Evolutionary conservation across 441 rosid genomes (phyloP), one percentile per base, ranked within the genome.

Genomic region (Adansonia gregorii): DNA sequence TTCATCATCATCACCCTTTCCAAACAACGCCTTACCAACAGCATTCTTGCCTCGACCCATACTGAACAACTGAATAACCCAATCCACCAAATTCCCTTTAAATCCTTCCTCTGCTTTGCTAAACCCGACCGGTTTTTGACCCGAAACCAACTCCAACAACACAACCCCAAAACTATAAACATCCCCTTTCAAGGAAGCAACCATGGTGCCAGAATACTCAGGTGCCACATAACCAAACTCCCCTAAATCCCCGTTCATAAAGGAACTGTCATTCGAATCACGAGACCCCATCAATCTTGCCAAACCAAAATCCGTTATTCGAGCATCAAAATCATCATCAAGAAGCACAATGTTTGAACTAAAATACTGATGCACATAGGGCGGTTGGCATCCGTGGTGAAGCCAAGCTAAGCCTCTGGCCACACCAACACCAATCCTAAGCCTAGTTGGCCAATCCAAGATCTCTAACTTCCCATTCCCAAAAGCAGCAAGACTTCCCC

Each of bases 401-500:
- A 89, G 82, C 95, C 93, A 91, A 76, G 91, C 93, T 49, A 89
- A 73, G 19, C 95, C 95, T 82, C 89, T 82, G 17, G 93, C 89
- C 0, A 91, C 92, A 73, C 95, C 91, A n/a, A 89, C 81, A 20
- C 90, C 88, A 45, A 89, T 82, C 76, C 78, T 83, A 65, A 88
- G 82, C 88, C 91, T 87, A 24, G 80, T 64, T 1, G 87, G 80
- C 95, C 93, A 91, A 58, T 91, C 89, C 77, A 88, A 78, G 43
- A 77, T 35, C 75, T 77, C 79, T 31, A 5, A 46, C 46, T 20
- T 67, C 3, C 82, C 61, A n/a, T 72, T 76, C 54, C 82, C 88
- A 55, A 79, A 49, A 19, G 81, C 83, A 49, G 1, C 12, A 15
- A 51, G 24, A 51, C 14, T 70, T 52, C 69, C 81, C 35, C 73